Base-by-base conservation (phyloP, 345 rosid genomes). In the Syzygium grande region DNA sequence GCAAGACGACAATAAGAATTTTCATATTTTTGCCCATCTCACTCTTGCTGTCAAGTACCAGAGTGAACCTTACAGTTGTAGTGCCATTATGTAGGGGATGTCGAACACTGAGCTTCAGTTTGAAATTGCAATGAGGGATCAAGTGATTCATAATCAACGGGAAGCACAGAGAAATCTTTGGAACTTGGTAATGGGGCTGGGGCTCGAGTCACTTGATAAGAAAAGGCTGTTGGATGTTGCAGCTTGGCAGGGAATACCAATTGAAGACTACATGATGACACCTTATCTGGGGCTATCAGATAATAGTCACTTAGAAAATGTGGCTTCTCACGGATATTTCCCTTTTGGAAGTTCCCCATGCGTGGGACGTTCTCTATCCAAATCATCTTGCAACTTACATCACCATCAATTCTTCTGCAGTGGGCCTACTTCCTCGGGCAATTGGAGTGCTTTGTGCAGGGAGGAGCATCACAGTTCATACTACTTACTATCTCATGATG, bases 41-140 rank as follows among this genome's bases (percentile, higher is more conserved):
- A 53, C 41, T 56, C 78, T 65, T 30, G 61, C 87, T 49, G 38
- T 29, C 78, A 78, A 11, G 89, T 68, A 80, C 34, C 43, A 52
- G 73, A 13, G 54, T 29, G 84, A 88, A 56, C n/a, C 88, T 92
- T 43, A 90, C 58, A 14, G 86, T 79, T 89, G 77, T 87, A 59
- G 86, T 84, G 61, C 84, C 77, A 61, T 86, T 86, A 78, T 87
- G 23, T 87, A 97, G 99, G 98, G 97, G 85, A 97, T 97, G 99
- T 92, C 96, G 41, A 97, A 97, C 85, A 92, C 95, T 3, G 98
- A 96, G 93, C 99, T 97, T 92, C 99, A 95, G 93, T 95, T 96
- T 11, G 98, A 96, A 94, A 94, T 97, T 94, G 99, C 99, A 59
- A 94, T 94, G 97, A 95, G 99, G 91, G 98, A 97, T 92, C 97